Percentiles rank a stretch among this genome's conserved stretches.
Conservation (phyloP, 305 asterid genomes). For the Rubia tinctorum region DNA sequence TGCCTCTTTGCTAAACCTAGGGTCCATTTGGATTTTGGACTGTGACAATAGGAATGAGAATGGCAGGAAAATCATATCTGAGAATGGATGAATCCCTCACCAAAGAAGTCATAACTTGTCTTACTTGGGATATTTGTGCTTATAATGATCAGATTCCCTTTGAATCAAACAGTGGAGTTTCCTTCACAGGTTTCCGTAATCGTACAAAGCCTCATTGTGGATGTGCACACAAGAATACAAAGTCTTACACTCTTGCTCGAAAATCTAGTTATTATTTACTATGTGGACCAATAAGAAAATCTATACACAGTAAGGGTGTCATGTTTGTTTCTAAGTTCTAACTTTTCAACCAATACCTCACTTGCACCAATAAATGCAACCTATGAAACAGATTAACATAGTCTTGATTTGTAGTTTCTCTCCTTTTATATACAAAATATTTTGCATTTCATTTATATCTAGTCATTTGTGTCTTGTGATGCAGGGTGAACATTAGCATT, state of each 20-base stretch:
- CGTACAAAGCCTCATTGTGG: neutral
- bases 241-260: neutral
- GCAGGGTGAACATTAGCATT: constrained; percentile 56
- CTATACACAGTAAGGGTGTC: neutral
- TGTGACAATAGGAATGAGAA: neutral
- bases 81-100: neutral
- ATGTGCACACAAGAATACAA: neutral
- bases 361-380: neutral
- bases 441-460: constrained; percentile 4
- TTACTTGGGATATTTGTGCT: neutral
- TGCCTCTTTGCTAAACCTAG: neutral
- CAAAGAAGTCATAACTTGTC: neutral
- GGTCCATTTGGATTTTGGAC: neutral
- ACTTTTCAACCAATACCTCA: constrained; percentile 1
- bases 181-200: too few relatives aligned
- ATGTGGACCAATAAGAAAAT: neutral
- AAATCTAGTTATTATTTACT: neutral
- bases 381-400: neutral
- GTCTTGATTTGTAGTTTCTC: neutral
- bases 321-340: neutral
- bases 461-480: neutral
- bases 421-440: neutral
- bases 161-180: neutral
- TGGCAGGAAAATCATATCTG: neutral
- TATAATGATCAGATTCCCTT: neutral